These are phyloP conservation scores for Ceratocystis eucalypticola DNA, from an alignment of 2,329 filamentous ascomycete species.

Conservation along the genomic window DNA sequence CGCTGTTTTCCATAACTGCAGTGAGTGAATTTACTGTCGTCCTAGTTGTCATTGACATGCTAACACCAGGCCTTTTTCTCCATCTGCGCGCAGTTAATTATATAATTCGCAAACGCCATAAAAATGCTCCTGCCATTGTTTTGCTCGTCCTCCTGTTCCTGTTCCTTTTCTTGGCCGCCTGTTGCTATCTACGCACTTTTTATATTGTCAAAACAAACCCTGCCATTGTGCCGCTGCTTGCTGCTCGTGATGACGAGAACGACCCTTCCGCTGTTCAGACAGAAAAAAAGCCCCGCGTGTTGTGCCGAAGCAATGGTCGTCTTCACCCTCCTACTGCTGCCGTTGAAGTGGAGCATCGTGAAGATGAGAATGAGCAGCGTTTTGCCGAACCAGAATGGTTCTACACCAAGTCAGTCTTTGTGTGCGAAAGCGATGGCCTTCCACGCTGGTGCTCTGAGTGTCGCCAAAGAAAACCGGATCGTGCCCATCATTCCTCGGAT, in stretches of 20 bases:
- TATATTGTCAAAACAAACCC: constrained; percentile 55
- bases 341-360: constrained; percentile 31
- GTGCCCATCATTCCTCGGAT: constrained; percentile 76
- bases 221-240: constrained; percentile 55
- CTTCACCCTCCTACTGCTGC: constrained; percentile 3
- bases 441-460: constrained; percentile 79
- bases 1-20: constrained; percentile 9
- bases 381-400: constrained; percentile 56
- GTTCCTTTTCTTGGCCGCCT: constrained; percentile 51
- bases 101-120: constrained; percentile 41
- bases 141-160: constrained; percentile 62
- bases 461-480: constrained; percentile 74
- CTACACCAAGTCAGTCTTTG: constrained; percentile 70
- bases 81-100: constrained; percentile 47
- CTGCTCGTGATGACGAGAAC: constrained; percentile 2
- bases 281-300: background rate
- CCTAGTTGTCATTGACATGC: background rate
- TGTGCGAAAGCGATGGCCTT: constrained; percentile 70
- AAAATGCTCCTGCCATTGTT: constrained; percentile 46
- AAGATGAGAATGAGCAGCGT: constrained; percentile 34
- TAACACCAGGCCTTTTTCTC: constrained; percentile 1
- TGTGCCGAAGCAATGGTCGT: background rate
- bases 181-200: constrained; percentile 59
- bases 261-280: background rate
- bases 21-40: background rate